Evolutionary conservation across 495 filamentous ascomycete genomes (phyloP).

Genomic region (Aspergillus ostianus): DNA sequence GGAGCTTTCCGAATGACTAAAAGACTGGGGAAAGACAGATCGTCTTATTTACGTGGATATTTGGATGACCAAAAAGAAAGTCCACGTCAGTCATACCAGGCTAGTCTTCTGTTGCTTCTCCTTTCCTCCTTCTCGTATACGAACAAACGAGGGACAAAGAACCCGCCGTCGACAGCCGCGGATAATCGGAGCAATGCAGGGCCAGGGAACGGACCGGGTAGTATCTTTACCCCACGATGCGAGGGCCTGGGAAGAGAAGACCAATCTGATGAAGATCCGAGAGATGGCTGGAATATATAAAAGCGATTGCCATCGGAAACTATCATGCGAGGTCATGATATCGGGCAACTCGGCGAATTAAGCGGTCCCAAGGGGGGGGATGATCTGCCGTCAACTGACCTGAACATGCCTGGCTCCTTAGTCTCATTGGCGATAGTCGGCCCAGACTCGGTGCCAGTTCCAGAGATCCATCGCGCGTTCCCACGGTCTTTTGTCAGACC

Average conservation of each 20-base stretch:
- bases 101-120: not conserved
- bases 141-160: slow-evolving; percentile 9
- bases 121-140: not conserved
- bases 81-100: slow-evolving; percentile 7
- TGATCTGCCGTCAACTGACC: slow-evolving; percentile 7
- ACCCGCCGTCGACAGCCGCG: slow-evolving; percentile 4
- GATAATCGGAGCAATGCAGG: slow-evolving; percentile 2
- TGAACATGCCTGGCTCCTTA: not conserved
- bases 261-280: too few species aligned
- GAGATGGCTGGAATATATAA: not conserved
- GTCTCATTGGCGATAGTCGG: not conserved
- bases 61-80: slow-evolving; percentile 2
- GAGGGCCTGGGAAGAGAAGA: not conserved
- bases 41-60: not conserved
- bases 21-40: not conserved
- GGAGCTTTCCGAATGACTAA: not conserved
- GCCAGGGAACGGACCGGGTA: not conserved
- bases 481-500: slow-evolving; percentile 3
- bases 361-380: not conserved
- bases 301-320: too few species aligned
- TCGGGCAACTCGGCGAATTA: not conserved
- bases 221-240: not conserved
- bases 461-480: slow-evolving; percentile 1
- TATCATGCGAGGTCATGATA: too few species aligned
- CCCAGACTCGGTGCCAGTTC: not conserved